Evolutionary conservation across 1,139 yeast genomes (phyloP).

Genomic region (Candida tropicalis): DNA sequence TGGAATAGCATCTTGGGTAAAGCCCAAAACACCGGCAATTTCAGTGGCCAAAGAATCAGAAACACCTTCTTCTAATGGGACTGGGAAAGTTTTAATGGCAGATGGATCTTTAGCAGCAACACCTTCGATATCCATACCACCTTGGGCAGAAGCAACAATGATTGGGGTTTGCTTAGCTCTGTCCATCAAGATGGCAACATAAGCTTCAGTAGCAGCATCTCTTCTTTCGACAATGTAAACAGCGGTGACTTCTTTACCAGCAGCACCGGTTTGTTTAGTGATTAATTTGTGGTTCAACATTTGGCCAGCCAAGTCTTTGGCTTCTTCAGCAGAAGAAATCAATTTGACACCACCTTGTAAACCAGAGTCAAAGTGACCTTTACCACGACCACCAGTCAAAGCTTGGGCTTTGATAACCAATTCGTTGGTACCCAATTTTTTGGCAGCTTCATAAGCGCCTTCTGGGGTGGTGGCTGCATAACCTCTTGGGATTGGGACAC

Average conservation of each 20-base stretch:
- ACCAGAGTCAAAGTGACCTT: slow-evolving; percentile 96
- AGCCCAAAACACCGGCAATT: slow-evolving; percentile 81
- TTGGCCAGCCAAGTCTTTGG: slow-evolving; percentile 80
- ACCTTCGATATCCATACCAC: slow-evolving; percentile 99
- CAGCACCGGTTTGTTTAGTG: slow-evolving; percentile 98
- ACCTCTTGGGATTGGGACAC: slow-evolving; percentile 91
- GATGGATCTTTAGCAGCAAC: slow-evolving; percentile 92
- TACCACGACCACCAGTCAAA: slow-evolving; percentile 99
- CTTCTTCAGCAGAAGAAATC: slow-evolving; percentile 84
- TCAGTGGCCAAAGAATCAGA: slow-evolving; percentile 74
- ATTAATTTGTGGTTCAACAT: slow-evolving; percentile 92
- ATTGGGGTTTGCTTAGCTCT: slow-evolving; percentile 88
- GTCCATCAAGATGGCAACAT: slow-evolving; percentile 93
- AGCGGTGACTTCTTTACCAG: slow-evolving; percentile 96
- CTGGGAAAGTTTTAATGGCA: slow-evolving; percentile 88
- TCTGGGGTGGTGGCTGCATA: slow-evolving; percentile 87
- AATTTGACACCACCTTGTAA: slow-evolving; percentile 96
- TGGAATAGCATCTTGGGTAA: slow-evolving; percentile 73
- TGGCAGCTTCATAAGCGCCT: slow-evolving; percentile 83
- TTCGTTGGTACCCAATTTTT: slow-evolving; percentile 65
- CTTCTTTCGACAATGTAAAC: slow-evolving; percentile 96
- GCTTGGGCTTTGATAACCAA: slow-evolving; percentile 98
- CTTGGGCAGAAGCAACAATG: slow-evolving; percentile 95
- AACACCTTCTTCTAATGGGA: slow-evolving; percentile 78
- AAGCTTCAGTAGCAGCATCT: slow-evolving; percentile 92